Base-by-base conservation (phyloP, 345 rosid genomes). In the Leavenworthia alabamica region DNA sequence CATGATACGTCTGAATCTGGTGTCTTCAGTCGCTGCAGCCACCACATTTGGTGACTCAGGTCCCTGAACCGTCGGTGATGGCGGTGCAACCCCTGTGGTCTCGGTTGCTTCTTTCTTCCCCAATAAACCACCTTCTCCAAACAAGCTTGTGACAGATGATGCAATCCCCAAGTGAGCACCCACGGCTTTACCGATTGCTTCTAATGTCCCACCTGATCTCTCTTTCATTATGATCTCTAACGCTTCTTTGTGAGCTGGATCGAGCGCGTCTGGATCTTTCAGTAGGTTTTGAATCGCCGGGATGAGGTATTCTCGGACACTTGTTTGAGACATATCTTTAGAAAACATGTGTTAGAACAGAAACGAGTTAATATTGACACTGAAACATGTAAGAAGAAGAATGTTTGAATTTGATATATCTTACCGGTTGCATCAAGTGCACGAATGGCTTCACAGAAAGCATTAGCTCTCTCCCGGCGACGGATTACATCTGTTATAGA, bases 211-310 rank as follows among this genome's bases (percentile, higher is more conserved):
- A 36, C 95, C 93, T 1, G 96, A 86, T 44, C 98, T 81, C 71
- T 92, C 98, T 68, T 81, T 92, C 79, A 86, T 36, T 72, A 85
- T 82, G 71, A 89, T 92, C 79, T 92, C 98, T 22, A 92, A 80
- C 9, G 96, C 96, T 75, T 92, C 98, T 67, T 89, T 92, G 75
- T 92, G 95, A 16, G 93, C 98, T 6, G 98, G 98, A 73, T 92
- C 98, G 6, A 92, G 73, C 51, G 93, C 79, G 43, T 92, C 98
- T 2, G 66, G 76, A 73, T 92, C 98, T 77, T 77, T 89, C 54
- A 92, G 51, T 76, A 92, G 74, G 81, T 92, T 92, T 50, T 85
- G 90, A 68, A 89, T 83, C 8, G 95, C 62, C 6, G 95, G 93
- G 3, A 92, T 70, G 40, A 92, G 88, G 77, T 76, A 89, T 23